These are phyloP conservation scores for Aleurites moluccanus DNA, from an alignment of 441 rosid species.

Conservation along the genomic window DNA sequence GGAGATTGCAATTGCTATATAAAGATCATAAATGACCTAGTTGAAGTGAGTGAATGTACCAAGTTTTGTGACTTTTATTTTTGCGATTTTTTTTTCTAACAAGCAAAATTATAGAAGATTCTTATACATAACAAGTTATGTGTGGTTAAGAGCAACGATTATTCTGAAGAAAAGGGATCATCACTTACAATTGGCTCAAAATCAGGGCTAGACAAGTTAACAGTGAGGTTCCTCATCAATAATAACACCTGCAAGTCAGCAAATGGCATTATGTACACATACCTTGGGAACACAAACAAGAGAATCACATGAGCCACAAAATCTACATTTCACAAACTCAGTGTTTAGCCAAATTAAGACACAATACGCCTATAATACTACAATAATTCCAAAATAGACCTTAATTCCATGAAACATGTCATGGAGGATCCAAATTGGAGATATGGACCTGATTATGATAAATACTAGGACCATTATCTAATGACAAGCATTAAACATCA, in stretches of 20 bases:
- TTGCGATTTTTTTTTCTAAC: not conserved
- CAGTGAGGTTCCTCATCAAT: conserved; percentile 80
- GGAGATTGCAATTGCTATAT: not conserved
- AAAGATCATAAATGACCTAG: not conserved
- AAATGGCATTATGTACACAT: conserved; percentile 5
- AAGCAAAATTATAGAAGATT: not conserved
- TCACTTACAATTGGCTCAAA: conserved; percentile 77
- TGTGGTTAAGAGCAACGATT: not conserved
- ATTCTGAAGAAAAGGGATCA: not conserved
- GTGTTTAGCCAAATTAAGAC: not conserved
- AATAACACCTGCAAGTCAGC: conserved; percentile 56
- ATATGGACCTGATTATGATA: not conserved
- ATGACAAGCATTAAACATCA: not conserved
- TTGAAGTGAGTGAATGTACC: not conserved
- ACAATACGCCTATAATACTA: no score
- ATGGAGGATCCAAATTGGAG: conserved; percentile 1
- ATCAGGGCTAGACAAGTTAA: conserved; percentile 81
- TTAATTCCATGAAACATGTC: not conserved
- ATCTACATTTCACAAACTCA: not conserved
- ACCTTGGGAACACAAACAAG: not conserved
- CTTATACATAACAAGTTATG: not conserved
- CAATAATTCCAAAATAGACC: not conserved
- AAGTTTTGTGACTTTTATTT: not conserved
- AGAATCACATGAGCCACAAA: not conserved
- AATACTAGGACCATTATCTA: not conserved